These are phyloP conservation scores for Trametes maxima DNA, from an alignment of 768 basidiomycete species.

Conservation along the genomic window DNA sequence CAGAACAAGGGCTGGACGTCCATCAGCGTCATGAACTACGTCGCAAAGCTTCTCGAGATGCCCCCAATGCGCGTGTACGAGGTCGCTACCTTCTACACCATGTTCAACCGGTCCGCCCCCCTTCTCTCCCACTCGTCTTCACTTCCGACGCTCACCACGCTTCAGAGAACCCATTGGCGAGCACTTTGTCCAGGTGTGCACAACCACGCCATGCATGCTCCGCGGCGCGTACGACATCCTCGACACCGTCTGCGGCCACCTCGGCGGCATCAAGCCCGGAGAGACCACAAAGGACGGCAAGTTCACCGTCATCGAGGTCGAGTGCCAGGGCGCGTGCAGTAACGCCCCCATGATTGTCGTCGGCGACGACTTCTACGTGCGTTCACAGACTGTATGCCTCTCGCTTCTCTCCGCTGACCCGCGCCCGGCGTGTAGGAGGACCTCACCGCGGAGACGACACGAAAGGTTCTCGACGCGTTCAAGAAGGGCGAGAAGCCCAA, in stretches of 20 bases:
- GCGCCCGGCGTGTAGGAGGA: conserved; percentile 63
- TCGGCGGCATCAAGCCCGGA: conserved; percentile 83
- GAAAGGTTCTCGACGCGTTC: conserved; percentile 79
- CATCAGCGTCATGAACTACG: conserved; percentile 98
- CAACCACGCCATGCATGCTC: conserved; percentile 98
- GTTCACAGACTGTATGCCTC: conserved; percentile 29
- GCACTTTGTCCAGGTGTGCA: conserved; percentile 97
- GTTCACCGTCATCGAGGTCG: conserved; percentile 97
- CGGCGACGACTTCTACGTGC: conserved; percentile 94
- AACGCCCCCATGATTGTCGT: conserved; percentile 98
- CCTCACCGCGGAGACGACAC: conserved; percentile 74
- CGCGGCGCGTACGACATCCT: conserved; percentile 90
- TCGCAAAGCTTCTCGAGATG: conserved; percentile 91
- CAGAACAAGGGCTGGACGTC: conserved; percentile 99
- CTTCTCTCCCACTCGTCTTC: background rate
- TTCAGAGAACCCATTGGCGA: conserved; percentile 88
- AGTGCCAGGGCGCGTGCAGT: conserved; percentile 97
- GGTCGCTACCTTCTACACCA: conserved; percentile 99
- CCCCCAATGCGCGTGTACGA: conserved; percentile 99
- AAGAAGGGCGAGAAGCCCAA: conserved; percentile 83
- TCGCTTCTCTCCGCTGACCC: conserved; percentile 16
- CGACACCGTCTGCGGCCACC: conserved; percentile 77
- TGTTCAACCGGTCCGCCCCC: conserved; percentile 89
- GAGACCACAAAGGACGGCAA: conserved; percentile 95
- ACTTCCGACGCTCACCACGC: background rate